Evolutionary conservation across 2,329 filamentous ascomycete genomes (phyloP).

Genomic region (Alternaria ethzedia): DNA sequence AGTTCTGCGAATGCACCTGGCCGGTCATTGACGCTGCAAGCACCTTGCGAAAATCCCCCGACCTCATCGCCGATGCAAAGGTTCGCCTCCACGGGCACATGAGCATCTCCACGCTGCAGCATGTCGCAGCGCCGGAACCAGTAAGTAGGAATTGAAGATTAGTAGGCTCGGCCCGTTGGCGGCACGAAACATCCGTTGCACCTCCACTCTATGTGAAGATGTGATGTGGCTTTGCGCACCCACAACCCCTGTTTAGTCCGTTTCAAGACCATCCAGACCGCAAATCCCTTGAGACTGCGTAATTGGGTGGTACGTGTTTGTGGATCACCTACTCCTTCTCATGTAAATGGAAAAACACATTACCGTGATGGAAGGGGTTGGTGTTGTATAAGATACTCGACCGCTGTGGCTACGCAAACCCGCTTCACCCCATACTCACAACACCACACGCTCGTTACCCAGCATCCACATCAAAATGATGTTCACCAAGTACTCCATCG

Average conservation of each 20-base stretch:
- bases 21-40: conserved; percentile 51
- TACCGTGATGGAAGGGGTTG: not conserved
- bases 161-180: not conserved
- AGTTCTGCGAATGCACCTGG: conserved; percentile 57
- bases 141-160: not conserved
- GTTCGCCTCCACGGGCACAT: conserved; percentile 14
- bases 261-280: not conserved
- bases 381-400: not conserved
- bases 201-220: not conserved
- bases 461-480: not conserved
- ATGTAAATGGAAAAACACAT: not conserved
- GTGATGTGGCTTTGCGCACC: not conserved
- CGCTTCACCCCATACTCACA: not conserved
- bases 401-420: not conserved
- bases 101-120: not conserved
- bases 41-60: conserved; percentile 54
- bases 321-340: not conserved
- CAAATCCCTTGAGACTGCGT: not conserved
- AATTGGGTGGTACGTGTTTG: not conserved
- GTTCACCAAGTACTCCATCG: conserved; percentile 1
- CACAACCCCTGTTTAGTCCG: conserved; percentile 1
- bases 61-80: conserved; percentile 42
- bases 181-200: not conserved
- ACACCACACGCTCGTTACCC: not conserved
- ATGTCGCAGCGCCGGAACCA: not conserved